These are phyloP conservation scores for Termitomyces sp. DNA, from an alignment of 768 basidiomycete genomes.

Conservation along the genomic window DNA sequence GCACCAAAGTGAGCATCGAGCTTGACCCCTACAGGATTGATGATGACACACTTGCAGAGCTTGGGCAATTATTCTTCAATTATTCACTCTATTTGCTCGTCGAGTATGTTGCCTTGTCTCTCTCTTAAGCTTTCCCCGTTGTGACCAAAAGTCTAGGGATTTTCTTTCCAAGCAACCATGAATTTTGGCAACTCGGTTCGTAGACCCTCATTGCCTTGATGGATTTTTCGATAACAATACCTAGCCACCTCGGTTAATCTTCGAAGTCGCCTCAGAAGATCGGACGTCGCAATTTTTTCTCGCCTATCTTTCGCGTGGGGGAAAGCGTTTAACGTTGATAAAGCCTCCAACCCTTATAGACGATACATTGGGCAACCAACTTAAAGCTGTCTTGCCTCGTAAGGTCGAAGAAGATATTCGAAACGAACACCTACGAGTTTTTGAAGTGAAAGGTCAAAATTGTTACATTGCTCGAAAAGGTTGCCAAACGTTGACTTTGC, in stretches of 20 bases:
- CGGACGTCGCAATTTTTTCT: conserved; percentile 53
- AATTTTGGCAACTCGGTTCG: conserved; percentile 50
- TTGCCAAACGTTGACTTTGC: background rate
- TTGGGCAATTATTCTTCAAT: conserved; percentile 50
- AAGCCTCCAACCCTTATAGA: conserved; percentile 39
- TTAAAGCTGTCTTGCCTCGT: conserved; percentile 30
- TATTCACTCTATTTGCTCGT: conserved; percentile 56
- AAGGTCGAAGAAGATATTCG: conserved; percentile 34
- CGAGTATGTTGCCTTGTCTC: conserved; percentile 35
- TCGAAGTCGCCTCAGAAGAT: conserved; percentile 48
- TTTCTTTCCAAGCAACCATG: conserved; percentile 59
- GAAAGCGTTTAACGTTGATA: conserved; percentile 46
- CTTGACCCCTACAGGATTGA: background rate
- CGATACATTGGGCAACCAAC: conserved; percentile 30
- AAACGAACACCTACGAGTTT: conserved; percentile 45
- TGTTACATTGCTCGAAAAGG: background rate
- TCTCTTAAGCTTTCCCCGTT: conserved; percentile 3
- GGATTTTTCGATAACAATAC: background rate
- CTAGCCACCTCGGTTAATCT: conserved; percentile 60
- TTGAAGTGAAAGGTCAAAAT: conserved; percentile 42
- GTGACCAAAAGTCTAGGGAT: conserved; percentile 45
- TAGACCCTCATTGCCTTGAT: conserved; percentile 8
- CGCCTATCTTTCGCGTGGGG: conserved; percentile 56
- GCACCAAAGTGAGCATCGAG: conserved; percentile 38
- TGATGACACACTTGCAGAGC: conserved; percentile 32